Evolutionary conservation across 2,329 filamentous ascomycete genomes (phyloP).

Genomic region (Scedosporium boydii): DNA sequence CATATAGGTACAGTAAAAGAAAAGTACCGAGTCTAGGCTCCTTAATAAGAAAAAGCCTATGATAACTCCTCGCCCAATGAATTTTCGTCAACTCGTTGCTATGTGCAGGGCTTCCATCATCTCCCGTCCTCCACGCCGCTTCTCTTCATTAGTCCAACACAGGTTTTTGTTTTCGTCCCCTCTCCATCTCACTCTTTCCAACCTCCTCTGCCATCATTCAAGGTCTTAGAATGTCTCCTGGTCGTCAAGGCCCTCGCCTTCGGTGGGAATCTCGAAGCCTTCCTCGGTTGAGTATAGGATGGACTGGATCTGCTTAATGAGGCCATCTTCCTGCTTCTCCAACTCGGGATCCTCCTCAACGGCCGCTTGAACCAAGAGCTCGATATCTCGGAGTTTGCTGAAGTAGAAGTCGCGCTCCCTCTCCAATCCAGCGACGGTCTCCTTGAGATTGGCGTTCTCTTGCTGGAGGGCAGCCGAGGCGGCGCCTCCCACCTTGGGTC

Average conservation of each 20-base stretch:
- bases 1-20: background rate
- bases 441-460: slow-evolving; percentile 84
- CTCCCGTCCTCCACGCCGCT: background rate
- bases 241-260: slow-evolving; percentile 62
- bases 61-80: slow-evolving; percentile 1
- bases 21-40: background rate
- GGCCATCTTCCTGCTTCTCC: slow-evolving; percentile 84
- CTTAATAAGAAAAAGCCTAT: background rate
- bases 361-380: slow-evolving; percentile 85
- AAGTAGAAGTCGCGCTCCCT: slow-evolving; percentile 98
- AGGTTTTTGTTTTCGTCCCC: background rate
- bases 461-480: slow-evolving; percentile 62
- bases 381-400: slow-evolving; percentile 94
- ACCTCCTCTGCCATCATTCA: background rate
- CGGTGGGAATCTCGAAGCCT: slow-evolving; percentile 81
- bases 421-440: slow-evolving; percentile 90
- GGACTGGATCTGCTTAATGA: slow-evolving; percentile 91
- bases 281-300: slow-evolving; percentile 97
- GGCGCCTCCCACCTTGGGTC: slow-evolving; percentile 33
- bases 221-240: slow-evolving; percentile 64
- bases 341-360: slow-evolving; percentile 87
- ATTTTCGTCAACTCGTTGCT: background rate
- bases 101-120: background rate
- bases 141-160: slow-evolving; percentile 1
- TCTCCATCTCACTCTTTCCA: background rate